Percentiles rank a stretch among this genome's conserved stretches.
Evolutionary conservation across 257 asterid species (phyloP).

Genomic region (Przewalskia tangutica): DNA sequence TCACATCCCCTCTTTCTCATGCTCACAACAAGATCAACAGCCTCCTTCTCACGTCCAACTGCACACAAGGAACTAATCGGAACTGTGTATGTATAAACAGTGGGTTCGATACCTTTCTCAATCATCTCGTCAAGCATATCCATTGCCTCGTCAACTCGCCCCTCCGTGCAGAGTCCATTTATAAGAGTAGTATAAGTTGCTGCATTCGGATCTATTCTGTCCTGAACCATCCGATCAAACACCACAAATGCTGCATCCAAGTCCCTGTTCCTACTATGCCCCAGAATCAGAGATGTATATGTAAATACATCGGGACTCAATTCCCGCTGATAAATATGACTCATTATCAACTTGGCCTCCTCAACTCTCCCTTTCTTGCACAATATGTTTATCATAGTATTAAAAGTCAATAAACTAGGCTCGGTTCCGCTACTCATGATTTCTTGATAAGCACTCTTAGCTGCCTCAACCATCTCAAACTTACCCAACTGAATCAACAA

Average conservation of each 20-base stretch:
- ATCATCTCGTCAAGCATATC: conserved; percentile 62
- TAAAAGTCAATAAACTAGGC: conserved; percentile 65
- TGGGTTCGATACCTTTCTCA: conserved; percentile 53
- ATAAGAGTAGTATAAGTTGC: conserved; percentile 62
- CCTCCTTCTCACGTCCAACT: conserved; percentile 50
- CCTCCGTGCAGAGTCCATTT: conserved; percentile 67
- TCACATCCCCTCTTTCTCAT: conserved; percentile 53
- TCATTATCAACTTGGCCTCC: conserved; percentile 59
- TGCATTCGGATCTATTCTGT: conserved; percentile 61
- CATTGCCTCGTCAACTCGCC: conserved; percentile 62
- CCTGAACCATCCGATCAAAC: conserved; percentile 64
- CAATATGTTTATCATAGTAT: conserved; percentile 70
- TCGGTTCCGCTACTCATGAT: conserved; percentile 43
- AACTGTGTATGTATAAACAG: conserved; percentile 60
- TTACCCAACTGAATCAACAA: conserved; percentile 77
- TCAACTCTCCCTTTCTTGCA: conserved; percentile 69
- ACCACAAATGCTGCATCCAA: conserved; percentile 55
- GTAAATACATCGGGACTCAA: conserved; percentile 79
- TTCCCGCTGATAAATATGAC: conserved; percentile 44
- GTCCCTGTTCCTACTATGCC: conserved; percentile 63
- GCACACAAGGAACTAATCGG: conserved; percentile 55
- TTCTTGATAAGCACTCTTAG: conserved; percentile 38
- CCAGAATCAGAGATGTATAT: conserved; percentile 67
- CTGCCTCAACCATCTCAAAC: conserved; percentile 57
- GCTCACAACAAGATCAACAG: conserved; percentile 52